A percentile compares a stretch with the other conserved stretches of the same genome.
These are phyloP conservation scores for Hyaloscypha finlandica DNA, from an alignment of 495 filamentous ascomycete species.

Conservation along the genomic window DNA sequence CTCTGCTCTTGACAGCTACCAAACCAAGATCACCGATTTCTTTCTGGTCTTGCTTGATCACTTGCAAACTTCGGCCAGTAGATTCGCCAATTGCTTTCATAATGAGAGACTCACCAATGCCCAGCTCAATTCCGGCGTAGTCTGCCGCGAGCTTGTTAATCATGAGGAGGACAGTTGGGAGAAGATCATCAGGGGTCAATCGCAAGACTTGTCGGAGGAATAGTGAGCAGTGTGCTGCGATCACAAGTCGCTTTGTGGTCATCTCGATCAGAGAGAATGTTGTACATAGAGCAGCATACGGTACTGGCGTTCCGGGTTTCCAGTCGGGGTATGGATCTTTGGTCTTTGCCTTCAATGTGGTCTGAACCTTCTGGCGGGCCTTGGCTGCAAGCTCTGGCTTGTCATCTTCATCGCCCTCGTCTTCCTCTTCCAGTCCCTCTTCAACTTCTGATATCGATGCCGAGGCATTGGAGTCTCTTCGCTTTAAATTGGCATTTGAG, in stretches of 20 bases:
- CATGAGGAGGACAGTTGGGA: constrained; percentile 90
- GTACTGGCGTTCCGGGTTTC: constrained; percentile 83
- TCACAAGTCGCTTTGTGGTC: constrained; percentile 86
- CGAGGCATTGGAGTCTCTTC: constrained; percentile 40
- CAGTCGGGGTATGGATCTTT: constrained; percentile 94
- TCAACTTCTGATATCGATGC: constrained; percentile 44
- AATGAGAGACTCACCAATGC: constrained; percentile 94
- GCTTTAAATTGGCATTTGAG: constrained; percentile 27
- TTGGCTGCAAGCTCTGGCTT: constrained; percentile 76
- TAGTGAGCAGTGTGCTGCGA: constrained; percentile 81
- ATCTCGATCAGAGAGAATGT: constrained; percentile 93
- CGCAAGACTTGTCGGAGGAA: constrained; percentile 92
- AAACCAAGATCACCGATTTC: constrained; percentile 94
- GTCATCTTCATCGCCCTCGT: constrained; percentile 66
- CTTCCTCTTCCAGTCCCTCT: constrained; percentile 41
- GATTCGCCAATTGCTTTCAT: constrained; percentile 98
- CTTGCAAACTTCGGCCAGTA: constrained; percentile 80
- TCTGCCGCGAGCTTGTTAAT: constrained; percentile 97
- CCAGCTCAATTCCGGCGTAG: constrained; percentile 92
- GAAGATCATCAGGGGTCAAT: constrained; percentile 83
- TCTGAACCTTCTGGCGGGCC: constrained; percentile 81
- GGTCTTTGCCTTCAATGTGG: constrained; percentile 59
- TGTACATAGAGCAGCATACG: constrained; percentile 91
- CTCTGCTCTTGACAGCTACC: constrained; percentile 91
- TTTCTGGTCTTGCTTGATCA: constrained; percentile 92